A percentile compares a stretch with the other conserved stretches of the same genome.
phyloP scores from a whole-genome alignment of 768 basidiomycete genomes.

The Sarcodon sp. region DNA sequence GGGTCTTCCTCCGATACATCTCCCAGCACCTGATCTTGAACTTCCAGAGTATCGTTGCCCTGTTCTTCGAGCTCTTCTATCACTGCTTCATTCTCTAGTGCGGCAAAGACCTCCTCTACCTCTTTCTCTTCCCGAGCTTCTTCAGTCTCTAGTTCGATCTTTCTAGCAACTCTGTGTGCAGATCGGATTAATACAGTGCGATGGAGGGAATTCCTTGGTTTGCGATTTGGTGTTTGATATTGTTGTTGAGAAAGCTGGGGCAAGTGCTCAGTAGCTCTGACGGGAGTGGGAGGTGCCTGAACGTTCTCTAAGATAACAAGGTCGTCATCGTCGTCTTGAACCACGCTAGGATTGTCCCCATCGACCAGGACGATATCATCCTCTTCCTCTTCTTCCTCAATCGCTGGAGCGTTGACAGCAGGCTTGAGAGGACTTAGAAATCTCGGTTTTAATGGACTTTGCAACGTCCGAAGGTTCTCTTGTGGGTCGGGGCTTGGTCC shows the following conservation, averaged over 20 bases:
- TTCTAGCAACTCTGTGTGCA: slow-evolving; percentile 46
- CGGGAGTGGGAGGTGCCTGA: slow-evolving; percentile 1
- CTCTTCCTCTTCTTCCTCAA: slow-evolving; percentile 29
- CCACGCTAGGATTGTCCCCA: slow-evolving; percentile 50
- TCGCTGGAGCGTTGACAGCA: background rate
- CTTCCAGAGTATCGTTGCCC: slow-evolving; percentile 11
- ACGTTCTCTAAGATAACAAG: slow-evolving; percentile 64
- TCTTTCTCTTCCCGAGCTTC: slow-evolving; percentile 40
- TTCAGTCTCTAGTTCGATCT: slow-evolving; percentile 35
- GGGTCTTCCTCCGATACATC: slow-evolving; percentile 4
- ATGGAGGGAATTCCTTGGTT: slow-evolving; percentile 38
- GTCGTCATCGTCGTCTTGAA: slow-evolving; percentile 52
- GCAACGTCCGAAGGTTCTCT: slow-evolving; percentile 52
- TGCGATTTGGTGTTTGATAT: slow-evolving; percentile 14
- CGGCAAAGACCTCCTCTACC: slow-evolving; percentile 23
- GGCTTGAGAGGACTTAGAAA: slow-evolving; percentile 10
- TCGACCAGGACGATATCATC: slow-evolving; percentile 43
- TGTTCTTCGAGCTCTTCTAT: slow-evolving; percentile 7
- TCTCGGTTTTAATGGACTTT: slow-evolving; percentile 33
- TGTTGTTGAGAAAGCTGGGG: slow-evolving; percentile 5
- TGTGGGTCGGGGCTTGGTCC: slow-evolving; percentile 42
- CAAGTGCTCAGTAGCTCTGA: slow-evolving; percentile 5
- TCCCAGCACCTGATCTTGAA: slow-evolving; percentile 7
- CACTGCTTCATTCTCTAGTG: slow-evolving; percentile 8
- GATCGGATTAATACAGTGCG: slow-evolving; percentile 60